Evolutionary conservation across 108 stramenopile genomes (phyloP), one percentile per base, ranked within the genome.

Genomic region (Cyclotella cryptica): DNA sequence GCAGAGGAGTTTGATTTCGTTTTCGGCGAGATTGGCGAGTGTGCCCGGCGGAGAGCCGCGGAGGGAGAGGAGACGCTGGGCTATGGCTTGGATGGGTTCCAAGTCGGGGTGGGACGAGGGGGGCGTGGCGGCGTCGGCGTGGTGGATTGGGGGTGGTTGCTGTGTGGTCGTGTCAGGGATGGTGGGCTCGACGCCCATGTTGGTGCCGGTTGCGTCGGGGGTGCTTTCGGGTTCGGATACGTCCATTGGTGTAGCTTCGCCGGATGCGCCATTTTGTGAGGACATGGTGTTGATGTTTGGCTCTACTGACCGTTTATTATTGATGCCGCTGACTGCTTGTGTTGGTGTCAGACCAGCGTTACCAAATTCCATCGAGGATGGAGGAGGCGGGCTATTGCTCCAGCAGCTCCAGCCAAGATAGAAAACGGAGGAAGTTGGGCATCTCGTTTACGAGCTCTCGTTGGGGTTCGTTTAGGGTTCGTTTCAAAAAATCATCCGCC

Each of bases 1-100:
- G 58, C 93, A 94, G 0, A 98, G 75, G 11, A 90, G 75, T 65
- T 86, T 87, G 69, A 98, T 94, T 83, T 96, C 95, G 27, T 84
- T 55, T 61, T 96, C 96, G 24, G 92, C 64, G 39, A 95, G 75
- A 46, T 54, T 85, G 57, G 83, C 90, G 43, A 90, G 68, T 2
- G 94, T 95, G 47, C 94, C 94, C 2, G 94, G 94, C 26, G 85
- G 80, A n/a, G 85, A 85, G n/a, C 93, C 93, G 13, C 91, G 88
- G 54, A 95, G 81, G 19, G 90, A 84, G 54, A 95, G 70, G 15
- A 94, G 81, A 1, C 90, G 88, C 53, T 94, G 88, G 29, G 84
- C 84, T 24, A 93, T 88, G 63, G 71, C 66, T 64, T 85, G 78
- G 42, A 93, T 84, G 12, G 87, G 84, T 69, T 90, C 88, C 72